A percentile compares a stretch with the other conserved stretches of the same genome.
phyloP scores from a whole-genome alignment of 306 rosid species.

The Dalbergia cochinchinensis region DNA sequence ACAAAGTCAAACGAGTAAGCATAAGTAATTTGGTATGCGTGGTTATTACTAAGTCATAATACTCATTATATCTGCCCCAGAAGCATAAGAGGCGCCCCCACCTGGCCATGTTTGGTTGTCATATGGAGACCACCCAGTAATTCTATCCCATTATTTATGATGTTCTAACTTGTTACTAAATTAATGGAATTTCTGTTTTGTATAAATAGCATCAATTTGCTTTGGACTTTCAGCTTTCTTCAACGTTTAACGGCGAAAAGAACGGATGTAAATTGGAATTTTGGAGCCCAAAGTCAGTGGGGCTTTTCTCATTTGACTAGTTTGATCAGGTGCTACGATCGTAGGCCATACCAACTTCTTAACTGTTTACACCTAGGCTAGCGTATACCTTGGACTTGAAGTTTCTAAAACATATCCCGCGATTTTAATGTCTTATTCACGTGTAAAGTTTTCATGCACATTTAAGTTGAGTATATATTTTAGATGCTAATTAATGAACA shows the following conservation, averaged over 20 bases:
- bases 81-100: slow-evolving; percentile 38
- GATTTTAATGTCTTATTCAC: neutral
- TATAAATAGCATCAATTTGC: neutral
- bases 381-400: neutral
- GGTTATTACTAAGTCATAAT: slow-evolving; percentile 19
- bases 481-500: too few relatives aligned
- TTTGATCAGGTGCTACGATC: neutral
- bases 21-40: slow-evolving; percentile 1
- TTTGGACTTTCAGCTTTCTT: neutral
- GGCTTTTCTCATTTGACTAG: neutral
- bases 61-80: slow-evolving; percentile 17
- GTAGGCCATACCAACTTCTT: slow-evolving; percentile 8
- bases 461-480: neutral
- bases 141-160: slow-evolving; percentile 5
- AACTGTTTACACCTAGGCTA: neutral
- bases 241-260: slow-evolving; percentile 59
- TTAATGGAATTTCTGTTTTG: neutral
- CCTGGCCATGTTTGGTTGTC: slow-evolving; percentile 44
- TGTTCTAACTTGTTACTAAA: neutral
- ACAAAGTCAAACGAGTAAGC: slow-evolving; percentile 39
- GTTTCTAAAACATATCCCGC: neutral
- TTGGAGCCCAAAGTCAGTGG: slow-evolving; percentile 42
- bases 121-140: neutral
- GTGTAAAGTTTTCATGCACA: neutral
- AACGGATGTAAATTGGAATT: slow-evolving; percentile 45